Evolutionary conservation across 495 filamentous ascomycete species (phyloP), one percentile per base, ranked within the genome.

Genomic region (Trichoderma asperelloides): DNA sequence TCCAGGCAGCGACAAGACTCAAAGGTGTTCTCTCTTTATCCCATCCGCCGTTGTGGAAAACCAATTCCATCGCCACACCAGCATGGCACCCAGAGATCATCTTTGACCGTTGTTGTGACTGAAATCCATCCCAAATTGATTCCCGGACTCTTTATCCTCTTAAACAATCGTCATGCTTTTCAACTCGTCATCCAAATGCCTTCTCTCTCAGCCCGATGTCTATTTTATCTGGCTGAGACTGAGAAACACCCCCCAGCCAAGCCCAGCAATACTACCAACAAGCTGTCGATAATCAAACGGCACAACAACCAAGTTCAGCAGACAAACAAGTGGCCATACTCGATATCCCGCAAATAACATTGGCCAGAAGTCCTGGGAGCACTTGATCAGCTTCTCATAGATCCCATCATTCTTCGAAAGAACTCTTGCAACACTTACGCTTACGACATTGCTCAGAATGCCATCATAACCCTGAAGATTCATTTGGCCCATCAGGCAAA

Each of bases 401-500:
- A 11, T 60, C 55, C 5, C 0, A 2, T 60, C 25, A 8, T 28
- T 25, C 27, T 11, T 23, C 2, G 23, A 60, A 1, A 13, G 25
- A 13, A 21, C 2, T 0, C 15, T 4, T 55, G 18, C 49, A 25
- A 7, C 25, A 60, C 55, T 60, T 13, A 60, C 55, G 23, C 55
- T 60, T 11, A 60, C 27, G 7, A 60, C 55, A 13, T 25, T 60
- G 21, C 55, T 30, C 16, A 60, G 8, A 25, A 60, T 60, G 8
- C 27, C 4, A 3, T 60, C n/a, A 8, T 28, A 60, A 12, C 55
- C 16, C 55, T 60, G 55, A 60, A 18, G 27, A n/a, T 13, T 60
- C 55, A 60, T 28, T 25, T 60, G 55, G 55, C 55, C 55, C 55
- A 60, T 60, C 55, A 60, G 55, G 16, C 55, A 60, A 25, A 60